Base-by-base conservation (phyloP, 805 yeast species). In the Metschnikowia arizonensis region DNA sequence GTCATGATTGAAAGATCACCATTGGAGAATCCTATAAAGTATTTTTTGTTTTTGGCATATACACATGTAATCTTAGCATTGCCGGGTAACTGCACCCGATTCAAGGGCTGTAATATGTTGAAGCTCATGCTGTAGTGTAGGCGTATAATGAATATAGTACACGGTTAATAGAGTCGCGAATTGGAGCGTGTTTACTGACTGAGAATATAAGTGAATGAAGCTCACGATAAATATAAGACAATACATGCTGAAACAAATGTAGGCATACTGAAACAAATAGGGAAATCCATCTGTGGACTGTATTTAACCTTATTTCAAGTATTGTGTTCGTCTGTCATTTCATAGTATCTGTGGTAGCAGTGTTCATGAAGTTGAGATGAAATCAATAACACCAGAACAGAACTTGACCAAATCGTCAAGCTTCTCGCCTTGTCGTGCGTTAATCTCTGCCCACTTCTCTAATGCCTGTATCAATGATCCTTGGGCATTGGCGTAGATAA, bases 351-450 rank as follows among this genome's bases (percentile, higher is more conserved):
- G 18, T 28, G 23, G 17, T 7, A 6, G 40, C 9, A n/a, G 32
- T 8, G 17, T 5, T 39, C 14, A 39, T 4, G 42, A 9, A 15
- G 34, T 39, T 10, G 42, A 61, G 39, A 88, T 69, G 56, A 86
- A 81, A 51, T 73, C 76, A 26, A 85, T 66, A 14, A 89, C 88
- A 47, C 95, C 90, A 1, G 93, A 76, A 63, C 96, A 87, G 64
- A 81, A 88, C 60, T 88, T 85, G 32, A 79, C 78, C 48, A 86
- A 64, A 25, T 76, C 78, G 57, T 88, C 95, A 56, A 90, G 63
- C 12, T 70, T 72, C 3, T 69, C 71, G 31, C 74, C 68, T 38
- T 70, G 73, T 0, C 46, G 53, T 7, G 58, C 50, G 48, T 79
- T 82, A 7, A 61, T 58, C 0, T 42, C 54, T 33, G 70, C 64